Conservation (phyloP, 2,329 filamentous ascomycete genomes). For the Phyllachora maydis region DNA sequence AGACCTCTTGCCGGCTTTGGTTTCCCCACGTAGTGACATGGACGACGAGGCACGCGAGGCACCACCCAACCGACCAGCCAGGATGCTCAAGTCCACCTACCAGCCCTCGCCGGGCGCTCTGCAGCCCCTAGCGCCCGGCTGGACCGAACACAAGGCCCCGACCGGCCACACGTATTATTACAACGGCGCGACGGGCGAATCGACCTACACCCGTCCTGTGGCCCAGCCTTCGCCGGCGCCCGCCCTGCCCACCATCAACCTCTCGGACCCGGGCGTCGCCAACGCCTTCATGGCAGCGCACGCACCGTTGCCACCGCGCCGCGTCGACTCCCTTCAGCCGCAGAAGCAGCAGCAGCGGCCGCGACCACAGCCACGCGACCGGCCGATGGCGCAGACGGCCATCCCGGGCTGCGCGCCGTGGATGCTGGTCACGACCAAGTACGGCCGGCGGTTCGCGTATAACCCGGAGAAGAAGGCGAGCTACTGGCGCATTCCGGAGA, state of each 20-base stretch:
- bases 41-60: no score
- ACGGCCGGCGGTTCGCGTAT: conserved; percentile 75
- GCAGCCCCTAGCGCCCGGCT: conserved; percentile 53
- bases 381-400: conserved; percentile 55
- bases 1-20: no score
- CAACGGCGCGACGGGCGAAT: conserved; percentile 61
- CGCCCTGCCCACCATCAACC: conserved; percentile 7
- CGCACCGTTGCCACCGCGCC: conserved; percentile 5
- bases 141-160: conserved; percentile 86
- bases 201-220: conserved; percentile 66
- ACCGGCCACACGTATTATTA: conserved; percentile 81
- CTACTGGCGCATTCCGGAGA: conserved; percentile 85
- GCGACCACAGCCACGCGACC: conserved; percentile 51
- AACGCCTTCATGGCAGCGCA: conserved; percentile 40
- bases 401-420: conserved; percentile 75
- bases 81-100: conserved; percentile 72
- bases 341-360: conserved; percentile 32
- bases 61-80: no score
- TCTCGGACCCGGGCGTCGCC: conserved; percentile 33
- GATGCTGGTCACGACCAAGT: conserved; percentile 83
- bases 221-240: conserved; percentile 3
- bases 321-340: conserved; percentile 1
- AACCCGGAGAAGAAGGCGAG: conserved; percentile 73
- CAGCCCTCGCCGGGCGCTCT: conserved; percentile 26
- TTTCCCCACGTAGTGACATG: no score